These are phyloP conservation scores for Royoungia palumana DNA, from an alignment of 768 basidiomycete species.

Conservation along the genomic window DNA sequence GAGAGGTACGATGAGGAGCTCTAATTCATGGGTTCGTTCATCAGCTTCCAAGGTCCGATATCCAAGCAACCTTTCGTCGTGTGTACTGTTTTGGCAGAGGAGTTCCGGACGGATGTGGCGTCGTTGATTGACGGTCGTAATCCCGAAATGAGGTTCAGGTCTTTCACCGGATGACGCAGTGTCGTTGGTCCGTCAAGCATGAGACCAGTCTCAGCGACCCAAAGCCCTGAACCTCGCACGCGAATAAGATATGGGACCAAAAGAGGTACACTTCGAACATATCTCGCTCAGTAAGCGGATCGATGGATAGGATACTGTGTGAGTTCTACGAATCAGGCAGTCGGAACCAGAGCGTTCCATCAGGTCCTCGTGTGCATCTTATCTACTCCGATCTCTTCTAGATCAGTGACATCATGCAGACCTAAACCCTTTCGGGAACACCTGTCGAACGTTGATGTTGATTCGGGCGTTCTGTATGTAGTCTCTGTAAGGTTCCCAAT, in stretches of 20 bases:
- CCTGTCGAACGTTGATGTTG: slow-evolving; percentile 91
- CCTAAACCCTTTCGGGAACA: slow-evolving; percentile 70
- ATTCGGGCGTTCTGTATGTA: slow-evolving; percentile 73
- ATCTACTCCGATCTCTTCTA: neutral
- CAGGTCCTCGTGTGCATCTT: slow-evolving; percentile 3
- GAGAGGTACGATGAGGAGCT: slow-evolving; percentile 33
- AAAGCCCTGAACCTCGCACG: neutral
- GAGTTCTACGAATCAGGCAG: slow-evolving; percentile 2
- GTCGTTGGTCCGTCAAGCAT: slow-evolving; percentile 21
- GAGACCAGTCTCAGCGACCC: neutral
- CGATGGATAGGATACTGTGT: slow-evolving; percentile 8
- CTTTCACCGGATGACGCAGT: slow-evolving; percentile 13
- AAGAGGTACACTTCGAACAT: neutral
- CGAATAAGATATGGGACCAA: neutral
- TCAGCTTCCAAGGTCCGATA: slow-evolving; percentile 1
- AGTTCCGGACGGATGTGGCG: slow-evolving; percentile 2
- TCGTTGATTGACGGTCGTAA: neutral
- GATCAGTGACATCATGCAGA: slow-evolving; percentile 20
- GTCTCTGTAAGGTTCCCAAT: slow-evolving; percentile 60
- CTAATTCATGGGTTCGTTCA: slow-evolving; percentile 9
- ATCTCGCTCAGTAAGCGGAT: slow-evolving; percentile 11
- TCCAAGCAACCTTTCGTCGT: neutral
- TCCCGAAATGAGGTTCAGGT: neutral
- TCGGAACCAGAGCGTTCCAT: neutral
- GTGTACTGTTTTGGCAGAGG: slow-evolving; percentile 2